Evolutionary conservation across 192 early-diverging fungal species (phyloP), one percentile per base, ranked within the genome.

Genomic region (Coemansia sp.): DNA sequence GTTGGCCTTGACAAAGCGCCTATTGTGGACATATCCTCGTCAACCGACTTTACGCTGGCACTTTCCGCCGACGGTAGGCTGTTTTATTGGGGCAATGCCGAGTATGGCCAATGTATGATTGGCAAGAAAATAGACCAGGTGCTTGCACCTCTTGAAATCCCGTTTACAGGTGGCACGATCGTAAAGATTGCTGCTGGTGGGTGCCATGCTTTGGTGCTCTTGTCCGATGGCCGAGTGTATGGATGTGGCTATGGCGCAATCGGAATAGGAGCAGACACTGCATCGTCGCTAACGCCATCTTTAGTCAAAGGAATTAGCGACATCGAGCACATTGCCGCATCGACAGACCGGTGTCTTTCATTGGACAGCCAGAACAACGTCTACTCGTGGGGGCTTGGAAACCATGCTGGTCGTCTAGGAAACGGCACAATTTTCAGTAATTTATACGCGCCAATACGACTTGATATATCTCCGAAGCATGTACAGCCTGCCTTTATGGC

Each of bases 61-160:
- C 65, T 90, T 16, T 49, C 73, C 6, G 71, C 75, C 6, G 82
- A 86, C 36, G 73, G 81, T 22, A 57, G 73, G n/a, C 36, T 91
- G 52, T 89, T 85, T 78, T 87, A 85, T 51, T 91, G 90, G 90
- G 90, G 90, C 19, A 91, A 91, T 63, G 86, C 89, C 8, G 90
- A 91, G 71, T 90, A 91, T 70, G 90, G 90, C 6, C 90, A 91
- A 71, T 85, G 86, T 41, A 88, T 90, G 85, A 83, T 85, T 6
- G 71, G 65, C 71, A 11, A 39, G 37, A 69, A 71, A 22, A 74
- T 73, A 18, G 71, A 67, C 49, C 61, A 87, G 82, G 86, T 91
- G 36, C 76, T 88, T 42, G 78, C 74, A 21, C 88, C 89, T 18
- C 76, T 87, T 55, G 69, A 82, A 41, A 77, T 87, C 41, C 74